Evolutionary conservation across 768 basidiomycete genomes (phyloP), one percentile per base, ranked within the genome.

Genomic region (Phaffia tasmanica): DNA sequence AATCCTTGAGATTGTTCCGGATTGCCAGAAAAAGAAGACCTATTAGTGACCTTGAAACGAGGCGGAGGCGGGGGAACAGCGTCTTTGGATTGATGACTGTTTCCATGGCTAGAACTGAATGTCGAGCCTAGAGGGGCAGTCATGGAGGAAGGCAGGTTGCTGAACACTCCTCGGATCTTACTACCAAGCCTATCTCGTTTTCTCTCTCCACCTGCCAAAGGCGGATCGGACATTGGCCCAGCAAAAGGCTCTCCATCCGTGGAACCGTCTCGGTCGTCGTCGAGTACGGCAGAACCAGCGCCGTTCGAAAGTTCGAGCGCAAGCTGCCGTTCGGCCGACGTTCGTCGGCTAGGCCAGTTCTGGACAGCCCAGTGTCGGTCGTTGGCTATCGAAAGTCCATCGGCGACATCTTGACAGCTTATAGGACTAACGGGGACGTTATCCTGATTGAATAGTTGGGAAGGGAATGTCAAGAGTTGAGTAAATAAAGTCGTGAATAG

Each of bases 401-500:
- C 16, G 15, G 55, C 61, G 54, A 67, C 35, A n/a, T 67, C 60
- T 25, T 35, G 50, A 14, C 61, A 4, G 55, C 50, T 16, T 23
- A 35, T 11, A 16, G 32, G 47, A 32, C 21, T 30, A 29, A 62
- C 30, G 59, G 61, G 32, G 47, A 46, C 59, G 47, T 49, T 61
- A 18, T 61, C 46, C 35, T 55, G 60, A 47, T 57, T 63, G 55
- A 62, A 47, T 23, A 67, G 54, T 15, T 62, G 54, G 51, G 66
- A 62, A 15, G 66, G 66, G 30, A 67, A 67, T 4, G 61, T 62
- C n/a, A 67, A 60, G 25, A 67, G 66, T 23, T 63, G 60, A 49
- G 46, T 62, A 54, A 56, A 62, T 32, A 67, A 54, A 23, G 47
- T 30, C 1, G 60, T 56, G 55, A 62, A 67, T 14, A 21, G 51